Base-by-base conservation (phyloP, 768 basidiomycete genomes). In the Coprinopsis cinerea region DNA sequence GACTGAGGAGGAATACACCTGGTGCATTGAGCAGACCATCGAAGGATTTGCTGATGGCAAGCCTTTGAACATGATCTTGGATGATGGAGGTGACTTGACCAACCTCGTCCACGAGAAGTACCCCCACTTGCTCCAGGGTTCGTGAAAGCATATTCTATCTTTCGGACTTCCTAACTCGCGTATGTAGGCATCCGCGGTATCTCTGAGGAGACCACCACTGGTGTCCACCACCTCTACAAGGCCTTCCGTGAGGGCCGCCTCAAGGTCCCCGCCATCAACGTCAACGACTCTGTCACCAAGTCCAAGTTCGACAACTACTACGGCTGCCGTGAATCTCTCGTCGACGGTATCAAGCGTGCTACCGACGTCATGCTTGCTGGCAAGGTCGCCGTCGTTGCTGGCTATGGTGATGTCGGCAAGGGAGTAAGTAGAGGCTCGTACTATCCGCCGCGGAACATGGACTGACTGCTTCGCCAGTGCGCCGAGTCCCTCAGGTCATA, bases 321-420 rank as follows among this genome's bases (percentile, higher is more conserved):
- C 67, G 96, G 96, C 54, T 99, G 96, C 75, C 92, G 96, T 64
- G 96, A 99, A 72, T 99, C 96, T 26, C 89, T 99, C 55, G 96
- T 99, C 53, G 96, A 99, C 67, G 96, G 96, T 60, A 97, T 99
- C 76, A 99, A 99, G 82, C 93, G 96, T 64, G 96, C 96, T 52
- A 99, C 96, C 56, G 96, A 99, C 68, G 92, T 99, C 67, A 99
- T 99, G 96, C 84, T 99, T 67, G 96, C 96, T 57, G 96, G 95
- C 47, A 99, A 99, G 75, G 94, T 99, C 57, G 94, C 93, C 47
- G 91, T 98, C 57, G 96, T 99, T 58, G 96, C 96, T 57, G 96
- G 96, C 50, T 99, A 85, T 69, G 96, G 96, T 72, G 96, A 99
- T 64, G 96, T 99, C 58, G 96, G 96, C 59, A 99, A 99, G 72